These are phyloP conservation scores for Tremellales sp. DNA, from an alignment of 1,284 basidiomycete genomes.

Conservation along the genomic window DNA sequence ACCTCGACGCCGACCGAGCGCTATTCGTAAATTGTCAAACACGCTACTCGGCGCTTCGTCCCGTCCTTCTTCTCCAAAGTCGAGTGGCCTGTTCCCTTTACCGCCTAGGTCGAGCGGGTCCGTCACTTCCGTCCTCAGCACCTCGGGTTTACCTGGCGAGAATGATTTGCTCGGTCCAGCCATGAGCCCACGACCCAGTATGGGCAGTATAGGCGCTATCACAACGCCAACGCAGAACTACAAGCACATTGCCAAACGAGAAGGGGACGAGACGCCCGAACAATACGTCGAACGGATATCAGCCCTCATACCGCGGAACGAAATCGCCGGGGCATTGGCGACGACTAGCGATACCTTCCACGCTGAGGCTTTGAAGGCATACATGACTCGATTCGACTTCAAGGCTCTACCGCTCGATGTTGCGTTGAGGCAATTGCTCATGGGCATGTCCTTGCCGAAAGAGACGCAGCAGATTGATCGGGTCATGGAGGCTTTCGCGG, in stretches of 20 bases:
- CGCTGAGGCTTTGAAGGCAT: slow-evolving; percentile 63
- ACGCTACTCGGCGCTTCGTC: slow-evolving; percentile 24
- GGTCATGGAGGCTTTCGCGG: slow-evolving; percentile 92
- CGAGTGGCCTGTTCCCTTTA: slow-evolving; percentile 31
- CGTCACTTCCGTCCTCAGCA: slow-evolving; percentile 17
- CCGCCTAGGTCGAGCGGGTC: slow-evolving; percentile 36
- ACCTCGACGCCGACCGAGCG: slow-evolving; percentile 33
- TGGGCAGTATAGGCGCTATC: slow-evolving; percentile 16
- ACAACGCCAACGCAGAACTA: slow-evolving; percentile 7
- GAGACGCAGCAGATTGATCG: slow-evolving; percentile 99
- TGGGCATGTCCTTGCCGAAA: slow-evolving; percentile 84
- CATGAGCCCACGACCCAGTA: slow-evolving; percentile 25
- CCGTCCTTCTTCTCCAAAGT: slow-evolving; percentile 27
- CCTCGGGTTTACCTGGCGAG: slow-evolving; percentile 12
- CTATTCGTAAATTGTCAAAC: slow-evolving; percentile 34
- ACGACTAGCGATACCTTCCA: slow-evolving; percentile 75
- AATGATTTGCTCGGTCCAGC: slow-evolving; percentile 1
- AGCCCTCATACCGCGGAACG: slow-evolving; percentile 64
- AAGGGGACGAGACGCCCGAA: slow-evolving; percentile 64
- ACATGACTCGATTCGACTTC: slow-evolving; percentile 79
- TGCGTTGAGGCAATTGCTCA: slow-evolving; percentile 81
- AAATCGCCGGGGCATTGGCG: slow-evolving; percentile 72
- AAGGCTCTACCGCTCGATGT: slow-evolving; percentile 77
- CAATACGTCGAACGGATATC: slow-evolving; percentile 63
- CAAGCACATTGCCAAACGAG: slow-evolving; percentile 12